Evolutionary conservation across 1,284 basidiomycete genomes (phyloP), one percentile per base, ranked within the genome.

Genomic region (Wolfiporia cocos): DNA sequence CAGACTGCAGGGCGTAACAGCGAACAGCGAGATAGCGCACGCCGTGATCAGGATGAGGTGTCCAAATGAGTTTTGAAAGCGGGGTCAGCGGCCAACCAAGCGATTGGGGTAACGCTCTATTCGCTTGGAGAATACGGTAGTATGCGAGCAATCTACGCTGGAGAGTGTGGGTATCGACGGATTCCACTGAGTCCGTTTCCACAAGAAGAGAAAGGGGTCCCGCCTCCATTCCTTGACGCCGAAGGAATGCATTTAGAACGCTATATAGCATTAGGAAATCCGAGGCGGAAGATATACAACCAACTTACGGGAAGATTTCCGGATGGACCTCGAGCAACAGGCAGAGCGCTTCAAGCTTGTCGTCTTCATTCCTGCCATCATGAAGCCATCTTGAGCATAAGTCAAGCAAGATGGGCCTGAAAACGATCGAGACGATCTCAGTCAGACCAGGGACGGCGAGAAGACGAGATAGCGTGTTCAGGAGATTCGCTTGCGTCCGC

Each of bases 291-390:
- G 35, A 34, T 30, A 32, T 44, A 52, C n/a, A n/a, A n/a, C n/a
- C n/a, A n/a, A n/a, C n/a, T n/a, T 55, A 90, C 86, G 86, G 77
- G 52, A 76, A 89, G 29, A 90, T 63, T 58, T 90, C 85, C 54
- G 81, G 76, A 51, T 88, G 81, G 31, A 74, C 66, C 63, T 86
- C 80, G 23, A 88, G 55, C 42, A 85, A 65, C 39, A 75, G 56
- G 57, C 68, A 80, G 7, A 88, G 59, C 1, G 83, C 81, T 41
- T 71, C 66, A 19, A 89, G 60, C 52, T 76, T 74, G 31, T 73
- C 67, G 50, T 78, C 73, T 4, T 64, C 54, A 42, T 71, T 64
- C 37, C 68, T 60, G 24, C 71, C 57, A 29, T 67, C 61, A 15
- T 78, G 66, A 26, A 89, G 54, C 83, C 83, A 88, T 54, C 81